phyloP scores from a whole-genome alignment of 305 asterid genomes.

The Lippia alba region DNA sequence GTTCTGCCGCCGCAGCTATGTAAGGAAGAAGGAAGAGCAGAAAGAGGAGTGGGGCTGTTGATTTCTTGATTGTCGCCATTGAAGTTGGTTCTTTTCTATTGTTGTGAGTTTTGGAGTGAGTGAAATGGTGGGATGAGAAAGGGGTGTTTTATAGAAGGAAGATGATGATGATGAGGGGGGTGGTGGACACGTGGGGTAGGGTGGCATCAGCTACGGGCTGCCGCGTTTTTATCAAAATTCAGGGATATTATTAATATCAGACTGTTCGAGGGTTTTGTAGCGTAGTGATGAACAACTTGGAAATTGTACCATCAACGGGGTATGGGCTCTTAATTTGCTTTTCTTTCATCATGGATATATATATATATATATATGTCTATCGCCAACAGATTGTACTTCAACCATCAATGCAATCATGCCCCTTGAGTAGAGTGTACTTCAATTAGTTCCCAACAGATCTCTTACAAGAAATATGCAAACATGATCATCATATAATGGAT shows the following conservation, averaged over 20 bases:
- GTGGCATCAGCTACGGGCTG: constrained; percentile 38
- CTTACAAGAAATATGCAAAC: too few species aligned
- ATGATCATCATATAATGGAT: too few species aligned
- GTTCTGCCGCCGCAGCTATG: not conserved
- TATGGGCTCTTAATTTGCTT: not conserved
- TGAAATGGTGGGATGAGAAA: not conserved
- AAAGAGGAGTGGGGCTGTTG: not conserved
- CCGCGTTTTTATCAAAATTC: constrained; percentile 36
- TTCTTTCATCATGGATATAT: too few species aligned
- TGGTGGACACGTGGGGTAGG: constrained; percentile 39
- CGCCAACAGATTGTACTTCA: too few species aligned
- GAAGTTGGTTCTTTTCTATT: not conserved
- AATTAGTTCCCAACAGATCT: too few species aligned
- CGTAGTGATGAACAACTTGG: not conserved
- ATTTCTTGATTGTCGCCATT: constrained; percentile 23
- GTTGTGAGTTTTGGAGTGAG: not conserved
- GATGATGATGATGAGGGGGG: not conserved
- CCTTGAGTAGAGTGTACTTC: too few species aligned
- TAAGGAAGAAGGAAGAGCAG: not conserved
- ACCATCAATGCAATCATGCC: too few species aligned
- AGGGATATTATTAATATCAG: not conserved
- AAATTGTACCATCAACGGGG: not conserved
- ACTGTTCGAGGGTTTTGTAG: constrained; percentile 11
- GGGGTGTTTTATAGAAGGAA: not conserved
- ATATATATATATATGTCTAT: too few species aligned